A percentile compares a stretch with the other conserved stretches of the same genome.
phyloP scores from a whole-genome alignment of 2,329 filamentous ascomycete genomes.

The Davidsoniella virescens region DNA sequence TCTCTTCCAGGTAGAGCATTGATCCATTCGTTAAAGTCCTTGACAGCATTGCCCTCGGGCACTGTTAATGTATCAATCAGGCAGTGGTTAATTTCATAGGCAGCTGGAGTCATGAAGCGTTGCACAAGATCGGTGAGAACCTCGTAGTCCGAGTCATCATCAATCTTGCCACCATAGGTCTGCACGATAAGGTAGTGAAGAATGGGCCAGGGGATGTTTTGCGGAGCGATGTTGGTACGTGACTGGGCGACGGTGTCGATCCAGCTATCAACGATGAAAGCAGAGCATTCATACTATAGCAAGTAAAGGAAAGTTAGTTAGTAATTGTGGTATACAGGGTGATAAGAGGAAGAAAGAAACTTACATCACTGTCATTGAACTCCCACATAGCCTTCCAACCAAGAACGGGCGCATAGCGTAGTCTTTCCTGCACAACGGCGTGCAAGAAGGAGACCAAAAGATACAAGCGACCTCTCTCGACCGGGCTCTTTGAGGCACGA shows the following conservation, averaged over 20 bases:
- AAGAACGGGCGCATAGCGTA: slow-evolving; percentile 82
- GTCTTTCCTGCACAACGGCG: slow-evolving; percentile 83
- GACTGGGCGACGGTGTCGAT: slow-evolving; percentile 67
- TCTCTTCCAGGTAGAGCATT: slow-evolving; percentile 84
- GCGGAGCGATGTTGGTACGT: slow-evolving; percentile 81
- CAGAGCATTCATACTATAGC: slow-evolving; percentile 73
- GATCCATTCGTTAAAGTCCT: slow-evolving; percentile 84
- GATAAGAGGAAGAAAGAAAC: slow-evolving; percentile 23
- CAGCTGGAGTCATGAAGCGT: slow-evolving; percentile 65
- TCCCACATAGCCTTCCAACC: slow-evolving; percentile 99
- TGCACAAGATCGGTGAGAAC: slow-evolving; percentile 58
- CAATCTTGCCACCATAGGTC: slow-evolving; percentile 96
- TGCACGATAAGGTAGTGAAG: slow-evolving; percentile 79
- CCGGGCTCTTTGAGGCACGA: slow-evolving; percentile 62
- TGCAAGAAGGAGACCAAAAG: slow-evolving; percentile 86
- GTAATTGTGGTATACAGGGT: background rate
- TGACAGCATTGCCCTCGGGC: slow-evolving; percentile 64
- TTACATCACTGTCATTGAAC: slow-evolving; percentile 97
- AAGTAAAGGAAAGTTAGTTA: slow-evolving; percentile 23
- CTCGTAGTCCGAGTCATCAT: slow-evolving; percentile 71
- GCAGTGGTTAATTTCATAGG: slow-evolving; percentile 85
- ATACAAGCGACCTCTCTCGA: slow-evolving; percentile 81
- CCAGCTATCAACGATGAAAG: slow-evolving; percentile 92
- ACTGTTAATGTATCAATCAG: slow-evolving; percentile 65
- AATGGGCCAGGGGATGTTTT: slow-evolving; percentile 94